Conservation (phyloP, 1,284 basidiomycete species). For the Gomphus sp. region DNA sequence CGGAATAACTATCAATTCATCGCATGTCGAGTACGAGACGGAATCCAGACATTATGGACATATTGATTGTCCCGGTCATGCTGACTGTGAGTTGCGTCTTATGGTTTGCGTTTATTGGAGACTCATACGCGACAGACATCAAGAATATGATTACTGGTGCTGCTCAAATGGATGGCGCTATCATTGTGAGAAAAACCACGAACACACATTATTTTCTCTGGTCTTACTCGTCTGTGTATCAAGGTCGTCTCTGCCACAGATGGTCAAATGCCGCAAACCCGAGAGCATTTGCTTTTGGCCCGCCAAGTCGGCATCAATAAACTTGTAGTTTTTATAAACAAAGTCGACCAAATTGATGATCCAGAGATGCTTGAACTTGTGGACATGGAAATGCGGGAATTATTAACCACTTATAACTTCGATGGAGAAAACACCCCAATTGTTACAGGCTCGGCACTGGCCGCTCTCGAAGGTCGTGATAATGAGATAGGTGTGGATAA, state of each 20-base stretch:
- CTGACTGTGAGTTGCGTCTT: conserved; percentile 59
- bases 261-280: conserved; percentile 99
- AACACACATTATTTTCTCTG: not conserved
- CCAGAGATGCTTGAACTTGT: conserved; percentile 98
- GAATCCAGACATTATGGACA: conserved; percentile 91
- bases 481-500: conserved; percentile 75
- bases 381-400: conserved; percentile 99
- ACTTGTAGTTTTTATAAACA: conserved; percentile 99
- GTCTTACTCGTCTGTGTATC: not conserved
- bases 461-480: conserved; percentile 84
- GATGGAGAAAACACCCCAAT: conserved; percentile 98
- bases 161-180: conserved; percentile 97
- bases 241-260: conserved; percentile 93
- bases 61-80: conserved; percentile 97
- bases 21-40: conserved; percentile 99
- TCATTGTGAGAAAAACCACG: conserved; percentile 45
- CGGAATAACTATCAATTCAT: conserved; percentile 95
- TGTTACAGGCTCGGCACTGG: conserved; percentile 92
- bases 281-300: conserved; percentile 95
- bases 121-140: conserved; percentile 47
- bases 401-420: conserved; percentile 89
- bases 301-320: conserved; percentile 98
- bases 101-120: conserved; percentile 11
- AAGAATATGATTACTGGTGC: conserved; percentile 99
- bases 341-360: conserved; percentile 95